These are phyloP conservation scores for Phyllosticta citrichinensis DNA, from an alignment of 2,329 filamentous ascomycete species.

Conservation along the genomic window DNA sequence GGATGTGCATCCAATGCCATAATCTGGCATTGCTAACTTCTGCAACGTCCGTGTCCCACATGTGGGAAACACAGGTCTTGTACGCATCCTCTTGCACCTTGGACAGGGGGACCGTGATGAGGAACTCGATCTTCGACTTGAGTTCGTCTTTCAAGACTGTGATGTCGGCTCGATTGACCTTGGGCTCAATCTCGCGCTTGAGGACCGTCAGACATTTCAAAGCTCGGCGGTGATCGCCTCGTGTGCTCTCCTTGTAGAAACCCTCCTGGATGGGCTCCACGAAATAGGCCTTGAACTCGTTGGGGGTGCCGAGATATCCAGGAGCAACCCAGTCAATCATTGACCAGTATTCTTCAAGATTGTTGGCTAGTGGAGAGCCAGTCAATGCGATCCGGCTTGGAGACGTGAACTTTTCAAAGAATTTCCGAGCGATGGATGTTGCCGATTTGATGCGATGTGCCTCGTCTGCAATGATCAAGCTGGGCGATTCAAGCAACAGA, in stretches of 20 bases:
- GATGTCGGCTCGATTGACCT: conserved; percentile 67
- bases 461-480: conserved; percentile 74
- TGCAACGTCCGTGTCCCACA: conserved; percentile 25
- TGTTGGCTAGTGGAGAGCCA: conserved; percentile 77
- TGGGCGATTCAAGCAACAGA: conserved; percentile 49
- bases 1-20: conserved; percentile 45
- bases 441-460: conserved; percentile 70
- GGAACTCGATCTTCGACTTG: conserved; percentile 70
- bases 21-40: conserved; percentile 34
- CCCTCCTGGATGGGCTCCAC: conserved; percentile 64
- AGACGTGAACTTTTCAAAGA: conserved; percentile 53
- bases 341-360: conserved; percentile 72
- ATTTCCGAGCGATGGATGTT: conserved; percentile 40
- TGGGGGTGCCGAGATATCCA: conserved; percentile 58
- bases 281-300: conserved; percentile 63
- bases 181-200: conserved; percentile 62
- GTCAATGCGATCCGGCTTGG: conserved; percentile 71
- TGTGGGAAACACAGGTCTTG: conserved; percentile 37
- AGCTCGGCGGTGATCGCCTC: conserved; percentile 46
- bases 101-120: conserved; percentile 64
- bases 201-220: conserved; percentile 60
- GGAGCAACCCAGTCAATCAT: conserved; percentile 84
- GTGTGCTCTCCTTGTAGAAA: conserved; percentile 54
- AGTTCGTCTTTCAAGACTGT: conserved; percentile 55
- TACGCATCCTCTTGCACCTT: conserved; percentile 56